phyloP scores from a whole-genome alignment of 1,284 basidiomycete genomes.

The Albatrellus sp. region DNA sequence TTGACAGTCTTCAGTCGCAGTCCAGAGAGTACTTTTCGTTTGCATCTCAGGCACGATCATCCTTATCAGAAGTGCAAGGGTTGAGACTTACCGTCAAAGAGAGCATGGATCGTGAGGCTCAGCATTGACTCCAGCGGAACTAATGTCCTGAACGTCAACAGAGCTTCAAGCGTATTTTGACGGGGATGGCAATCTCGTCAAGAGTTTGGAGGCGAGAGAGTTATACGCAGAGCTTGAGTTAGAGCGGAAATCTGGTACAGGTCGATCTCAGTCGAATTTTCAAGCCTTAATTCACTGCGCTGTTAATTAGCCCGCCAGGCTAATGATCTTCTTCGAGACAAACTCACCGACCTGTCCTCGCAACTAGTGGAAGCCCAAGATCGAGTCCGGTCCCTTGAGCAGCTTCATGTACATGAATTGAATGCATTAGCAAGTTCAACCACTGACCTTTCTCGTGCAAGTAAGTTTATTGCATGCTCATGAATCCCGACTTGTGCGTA shows the following conservation, averaged over 20 bases:
- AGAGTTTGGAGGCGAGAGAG: conserved; percentile 12
- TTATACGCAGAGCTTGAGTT: conserved; percentile 14
- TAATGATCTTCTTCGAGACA: conserved; percentile 22
- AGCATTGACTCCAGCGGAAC: conserved; percentile 3
- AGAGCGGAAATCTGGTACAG: no score
- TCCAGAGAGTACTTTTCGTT: not conserved
- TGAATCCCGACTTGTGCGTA: not conserved
- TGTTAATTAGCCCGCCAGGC: conserved; percentile 20
- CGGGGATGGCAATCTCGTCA: conserved; percentile 14
- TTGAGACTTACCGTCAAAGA: not conserved
- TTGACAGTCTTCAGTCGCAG: conserved; percentile 5
- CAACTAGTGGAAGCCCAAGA: conserved; percentile 21
- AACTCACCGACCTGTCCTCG: conserved; percentile 19
- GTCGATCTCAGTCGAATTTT: no score
- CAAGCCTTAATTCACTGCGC: no score
- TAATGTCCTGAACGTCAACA: conserved; percentile 5
- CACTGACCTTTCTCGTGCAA: no score
- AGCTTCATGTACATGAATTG: conserved; percentile 13
- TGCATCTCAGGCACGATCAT: not conserved
- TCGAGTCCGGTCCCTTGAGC: conserved; percentile 18
- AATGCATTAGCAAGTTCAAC: no score
- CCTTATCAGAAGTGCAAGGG: not conserved
- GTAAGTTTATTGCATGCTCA: not conserved
- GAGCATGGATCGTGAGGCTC: conserved; percentile 7
- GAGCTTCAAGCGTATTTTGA: conserved; percentile 18